Percentiles rank a stretch among this genome's conserved stretches.
These are phyloP conservation scores for Aspergillus clavatus DNA, from an alignment of 2,329 filamentous ascomycete species.

Conservation along the genomic window DNA sequence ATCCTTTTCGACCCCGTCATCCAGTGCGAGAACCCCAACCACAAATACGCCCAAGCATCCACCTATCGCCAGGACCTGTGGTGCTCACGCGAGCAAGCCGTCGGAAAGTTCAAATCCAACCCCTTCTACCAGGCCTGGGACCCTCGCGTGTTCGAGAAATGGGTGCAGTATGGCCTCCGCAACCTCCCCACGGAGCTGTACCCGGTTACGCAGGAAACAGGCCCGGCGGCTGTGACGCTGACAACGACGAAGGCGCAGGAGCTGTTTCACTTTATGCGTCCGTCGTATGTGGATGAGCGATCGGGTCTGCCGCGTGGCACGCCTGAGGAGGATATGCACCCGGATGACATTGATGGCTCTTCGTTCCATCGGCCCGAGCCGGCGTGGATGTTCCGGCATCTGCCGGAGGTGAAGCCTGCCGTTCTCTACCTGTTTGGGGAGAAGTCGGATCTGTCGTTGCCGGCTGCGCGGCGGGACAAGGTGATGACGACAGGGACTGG, in stretches of 20 bases:
- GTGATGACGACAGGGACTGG: slow-evolving; percentile 27
- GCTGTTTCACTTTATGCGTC: neutral
- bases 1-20: slow-evolving; percentile 11
- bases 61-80: slow-evolving; percentile 6
- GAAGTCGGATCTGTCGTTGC: slow-evolving; percentile 6
- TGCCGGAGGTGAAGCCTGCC: slow-evolving; percentile 25
- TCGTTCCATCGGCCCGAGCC: slow-evolving; percentile 31
- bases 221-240: slow-evolving; percentile 4
- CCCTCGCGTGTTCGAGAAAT: slow-evolving; percentile 6
- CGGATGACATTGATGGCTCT: slow-evolving; percentile 12
- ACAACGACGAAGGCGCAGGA: slow-evolving; percentile 8
- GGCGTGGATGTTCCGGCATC: slow-evolving; percentile 18
- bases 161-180: slow-evolving; percentile 8
- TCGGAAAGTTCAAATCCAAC: neutral
- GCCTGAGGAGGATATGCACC: slow-evolving; percentile 30
- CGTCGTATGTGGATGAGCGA: neutral
- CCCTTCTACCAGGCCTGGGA: slow-evolving; percentile 6
- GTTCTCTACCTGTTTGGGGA: slow-evolving; percentile 27
- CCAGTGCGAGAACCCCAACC: neutral
- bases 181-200: slow-evolving; percentile 9
- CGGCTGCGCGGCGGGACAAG: slow-evolving; percentile 22
- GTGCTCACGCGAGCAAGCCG: slow-evolving; percentile 7
- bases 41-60: neutral
- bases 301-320: neutral
- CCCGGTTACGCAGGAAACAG: neutral